Conservation (phyloP, 176 grass and related monocot species). For the Oryza glaberrima region DNA sequence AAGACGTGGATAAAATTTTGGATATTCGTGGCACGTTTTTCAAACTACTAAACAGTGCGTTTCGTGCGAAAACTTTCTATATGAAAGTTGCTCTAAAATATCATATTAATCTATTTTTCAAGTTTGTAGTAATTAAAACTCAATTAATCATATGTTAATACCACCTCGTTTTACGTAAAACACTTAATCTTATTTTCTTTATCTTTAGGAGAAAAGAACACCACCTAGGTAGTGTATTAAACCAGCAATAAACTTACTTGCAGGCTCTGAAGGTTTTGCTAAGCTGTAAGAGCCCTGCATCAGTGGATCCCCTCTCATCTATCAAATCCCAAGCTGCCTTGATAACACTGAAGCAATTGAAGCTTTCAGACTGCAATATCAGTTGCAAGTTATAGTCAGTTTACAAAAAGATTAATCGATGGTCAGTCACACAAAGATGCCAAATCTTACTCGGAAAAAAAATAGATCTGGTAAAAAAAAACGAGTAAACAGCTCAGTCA, state of each 20-base stretch:
- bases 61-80: too few relatives aligned
- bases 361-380: slow-evolving; percentile 77
- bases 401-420: background rate
- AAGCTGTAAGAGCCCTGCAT: slow-evolving; percentile 63
- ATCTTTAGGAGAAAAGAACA: too few relatives aligned
- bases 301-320: slow-evolving; percentile 44
- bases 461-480: background rate
- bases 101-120: too few relatives aligned
- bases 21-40: too few relatives aligned
- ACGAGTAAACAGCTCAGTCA: background rate
- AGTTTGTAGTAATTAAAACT: too few relatives aligned
- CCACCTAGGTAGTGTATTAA: background rate
- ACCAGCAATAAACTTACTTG: slow-evolving; percentile 58
- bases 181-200: too few relatives aligned
- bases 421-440: slow-evolving; percentile 10
- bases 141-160: too few relatives aligned
- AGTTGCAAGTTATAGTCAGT: slow-evolving; percentile 16
- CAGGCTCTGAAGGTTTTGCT: slow-evolving; percentile 91
- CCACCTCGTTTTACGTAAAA: too few relatives aligned
- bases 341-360: slow-evolving; percentile 85
- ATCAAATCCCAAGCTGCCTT: slow-evolving; percentile 83
- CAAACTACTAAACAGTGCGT: too few relatives aligned
- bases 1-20: too few relatives aligned
- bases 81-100: too few relatives aligned
- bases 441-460: background rate